Base-by-base conservation (phyloP, 768 basidiomycete species). In the Naganishia randhawae region DNA sequence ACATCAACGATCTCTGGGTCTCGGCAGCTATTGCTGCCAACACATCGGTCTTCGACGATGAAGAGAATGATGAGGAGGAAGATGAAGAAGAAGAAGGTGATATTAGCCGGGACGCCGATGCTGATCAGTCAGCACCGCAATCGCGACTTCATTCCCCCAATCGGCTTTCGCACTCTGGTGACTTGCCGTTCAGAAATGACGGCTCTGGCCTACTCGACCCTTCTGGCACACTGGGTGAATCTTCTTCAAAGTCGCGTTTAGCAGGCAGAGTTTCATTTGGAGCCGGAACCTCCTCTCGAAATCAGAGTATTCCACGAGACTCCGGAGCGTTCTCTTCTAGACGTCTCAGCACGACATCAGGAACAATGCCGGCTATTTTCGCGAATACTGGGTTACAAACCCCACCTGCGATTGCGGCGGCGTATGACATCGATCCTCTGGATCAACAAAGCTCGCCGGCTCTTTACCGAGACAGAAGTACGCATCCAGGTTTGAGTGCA, bases 1-100 rank as follows among this genome's bases (percentile, higher is more conserved):
- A 89, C 72, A 90, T 99, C 75, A 91, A 92, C 27, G 95, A 97
- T 80, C 82, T 99, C 25, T 99, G 96, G 96, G 91, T 98, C 62
- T 92, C 92, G 5, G 90, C 94, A 22, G 96, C 95, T 7, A 91
- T 95, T 82, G 96, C 95, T 69, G 91, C 88, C 33, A 93, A 95
- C 75, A 89, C 76, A 7, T 77, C 77, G 1, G 79, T 80, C 1
- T 80, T 80, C 50, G 79, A 80, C 8, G 80, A 90, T 73, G 92
- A 93, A 71, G 88, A 92, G 66, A 87, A 87, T 2, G 89, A 89
- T 69, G 86, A 87, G 72, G 82, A 81, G 13, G 87, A 87, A 66
- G 89, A 89, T 69, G 86, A 87, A 72, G 82, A 81, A 13, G 87
- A 87, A 66, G 65, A 61, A 3, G 45, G 37, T 10, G 86, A 85